Evolutionary conservation across 208 protist species (phyloP).

Genomic region (Acanthamoeba royreba): DNA sequence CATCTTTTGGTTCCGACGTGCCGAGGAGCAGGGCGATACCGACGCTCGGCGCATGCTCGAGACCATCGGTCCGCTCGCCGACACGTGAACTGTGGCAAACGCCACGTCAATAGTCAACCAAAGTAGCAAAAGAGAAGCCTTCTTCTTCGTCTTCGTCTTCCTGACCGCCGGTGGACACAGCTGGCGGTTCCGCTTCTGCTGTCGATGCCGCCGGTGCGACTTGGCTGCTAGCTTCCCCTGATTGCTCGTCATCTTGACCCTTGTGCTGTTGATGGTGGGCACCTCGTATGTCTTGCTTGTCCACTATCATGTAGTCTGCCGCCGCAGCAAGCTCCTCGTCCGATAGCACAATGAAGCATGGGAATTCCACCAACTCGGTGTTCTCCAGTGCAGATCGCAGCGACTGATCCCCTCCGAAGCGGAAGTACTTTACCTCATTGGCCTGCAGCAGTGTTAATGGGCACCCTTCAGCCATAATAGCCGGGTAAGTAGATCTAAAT

Average conservation of each 20-base stretch:
- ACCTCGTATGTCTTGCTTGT: neutral
- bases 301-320: neutral
- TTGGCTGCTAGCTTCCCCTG: neutral
- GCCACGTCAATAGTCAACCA: constrained; percentile 31
- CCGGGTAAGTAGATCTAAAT: neutral
- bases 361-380: neutral
- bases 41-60: neutral
- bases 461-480: too few relatives aligned
- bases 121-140: neutral
- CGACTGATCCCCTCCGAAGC: neutral
- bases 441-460: neutral
- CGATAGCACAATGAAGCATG: neutral
- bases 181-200: too few relatives aligned
- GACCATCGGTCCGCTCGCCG: neutral
- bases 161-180: neutral
- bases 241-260: neutral
- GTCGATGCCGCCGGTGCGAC: neutral
- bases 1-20: neutral
- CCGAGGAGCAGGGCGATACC: neutral
- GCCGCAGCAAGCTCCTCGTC: neutral
- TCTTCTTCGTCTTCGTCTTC: neutral
- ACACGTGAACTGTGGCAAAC: too few relatives aligned
- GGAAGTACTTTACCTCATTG: neutral
- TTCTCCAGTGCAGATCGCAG: neutral
- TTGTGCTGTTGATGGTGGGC: neutral